Evolutionary conservation across 257 asterid species (phyloP), one percentile per base, ranked within the genome.

Genomic region (Gentiana straminea): DNA sequence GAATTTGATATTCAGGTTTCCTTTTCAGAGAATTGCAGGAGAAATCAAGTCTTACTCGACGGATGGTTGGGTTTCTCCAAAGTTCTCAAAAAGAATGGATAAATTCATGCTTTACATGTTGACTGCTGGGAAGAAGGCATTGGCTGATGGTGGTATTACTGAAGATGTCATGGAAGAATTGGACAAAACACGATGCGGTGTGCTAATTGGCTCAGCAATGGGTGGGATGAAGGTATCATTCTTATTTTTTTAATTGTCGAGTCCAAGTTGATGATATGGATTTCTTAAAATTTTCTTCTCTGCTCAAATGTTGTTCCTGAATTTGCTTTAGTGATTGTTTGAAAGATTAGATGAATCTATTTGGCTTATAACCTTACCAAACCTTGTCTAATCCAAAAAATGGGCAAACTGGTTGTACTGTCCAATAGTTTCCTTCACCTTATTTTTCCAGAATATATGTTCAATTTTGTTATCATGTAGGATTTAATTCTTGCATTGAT

Each of bases 81-180:
- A 75, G 68, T 72, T 75, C 43, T 66, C 70, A 0, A 75, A 72
- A 61, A 72, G 79, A 59, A 76, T 70, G 10, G 79, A 75, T 54
- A 78, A 68, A 33, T 78, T 62, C 57, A 64, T 72, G 77, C 79
- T 78, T 46, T 78, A 72, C 52, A 46, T 72, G 69, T 63, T 78
- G 49, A 70, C 66, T 33, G 77, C 81, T 33, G 84, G 84, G 38
- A 78, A 78, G 69, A 78, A 72, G 59, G 81, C 81, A 37, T 52
- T 78, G 64, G 75, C 66, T 55, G 77, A 78, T 51, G 84, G 68
- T 53, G 73, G 76, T 41, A 62, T 78, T 43, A 72, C 79, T 9
- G 75, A 64, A 11, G 71, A 75, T 2, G 64, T 69, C 12, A 60
- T 72, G 75, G 39, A 9, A 13, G 77, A 64, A 54, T 57, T 75